Percentiles rank a stretch among this genome's conserved stretches.
These are phyloP conservation scores for Penicillium sp. DNA, from an alignment of 2,329 filamentous ascomycete species.

Conservation along the genomic window DNA sequence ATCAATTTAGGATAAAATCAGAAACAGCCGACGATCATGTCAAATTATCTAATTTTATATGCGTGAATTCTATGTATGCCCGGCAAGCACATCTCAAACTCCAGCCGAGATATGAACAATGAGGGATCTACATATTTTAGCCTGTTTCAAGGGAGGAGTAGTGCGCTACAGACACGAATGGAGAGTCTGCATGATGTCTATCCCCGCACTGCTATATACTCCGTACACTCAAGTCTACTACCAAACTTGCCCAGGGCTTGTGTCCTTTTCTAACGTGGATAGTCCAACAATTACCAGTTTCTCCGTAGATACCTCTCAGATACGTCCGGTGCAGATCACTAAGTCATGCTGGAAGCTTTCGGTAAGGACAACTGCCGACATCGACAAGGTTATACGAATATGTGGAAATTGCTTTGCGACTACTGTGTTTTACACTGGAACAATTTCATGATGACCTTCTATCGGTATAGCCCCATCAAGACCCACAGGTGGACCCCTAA, in stretches of 20 bases:
- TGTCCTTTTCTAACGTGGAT: neutral
- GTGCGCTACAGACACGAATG: neutral
- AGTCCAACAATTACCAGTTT: neutral
- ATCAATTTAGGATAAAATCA: neutral
- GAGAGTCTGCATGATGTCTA: neutral
- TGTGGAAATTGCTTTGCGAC: neutral
- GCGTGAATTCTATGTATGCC: neutral
- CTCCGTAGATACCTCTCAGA: neutral
- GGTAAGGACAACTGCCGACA: neutral
- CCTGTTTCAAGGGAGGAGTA: neutral
- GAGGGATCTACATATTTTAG: neutral
- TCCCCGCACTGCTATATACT: too few relatives aligned
- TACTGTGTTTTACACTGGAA: neutral
- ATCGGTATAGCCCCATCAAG: neutral
- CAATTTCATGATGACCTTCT: neutral
- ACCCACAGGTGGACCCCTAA: neutral
- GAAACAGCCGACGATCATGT: neutral
- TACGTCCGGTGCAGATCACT: neutral
- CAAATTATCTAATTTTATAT: neutral
- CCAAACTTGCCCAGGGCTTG: neutral
- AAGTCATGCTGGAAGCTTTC: neutral
- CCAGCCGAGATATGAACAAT: neutral
- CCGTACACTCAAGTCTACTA: neutral
- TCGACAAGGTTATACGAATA: neutral
- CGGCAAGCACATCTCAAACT: neutral